Base-by-base conservation (phyloP, 805 yeast species). In the Ogataea siamensis region DNA sequence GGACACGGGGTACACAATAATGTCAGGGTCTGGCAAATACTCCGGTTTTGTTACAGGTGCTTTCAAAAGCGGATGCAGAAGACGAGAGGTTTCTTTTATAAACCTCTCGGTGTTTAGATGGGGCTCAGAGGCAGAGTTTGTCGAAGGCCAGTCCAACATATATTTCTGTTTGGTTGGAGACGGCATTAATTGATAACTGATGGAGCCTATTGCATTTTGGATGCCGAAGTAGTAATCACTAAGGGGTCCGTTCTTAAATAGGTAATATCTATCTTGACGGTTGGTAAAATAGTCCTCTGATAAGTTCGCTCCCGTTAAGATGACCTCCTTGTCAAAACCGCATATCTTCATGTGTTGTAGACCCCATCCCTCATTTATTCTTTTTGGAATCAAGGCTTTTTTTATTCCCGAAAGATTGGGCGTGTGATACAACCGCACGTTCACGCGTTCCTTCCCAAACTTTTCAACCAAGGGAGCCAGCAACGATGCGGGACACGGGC, bases 291-390 rank as follows among this genome's bases (percentile, higher is more conserved):
- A 93, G 63, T 93, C 99, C 24, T 75, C 68, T 0, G 96, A 87
- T 32, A 93, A 68, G 55, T 93, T 93, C 2, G 99, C 99, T 5
- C 98, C 99, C 12, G 85, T 76, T 21, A 93, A 69, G 13, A 93
- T 74, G 28, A 93, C 78, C 55, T 89, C 96, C 53, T 87, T 78
- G 59, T 93, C 99, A 53, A 89, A 80, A 2, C 99, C 99, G 59
- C 93, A 93, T 19, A 93, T 73, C 59, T 93, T 93, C 98, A 93
- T 93, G 57, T 93, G 99, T 60, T 93, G 99, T 35, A 93, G 71
- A 0, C 99, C 99, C 64, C 73, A 76, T 3, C 94, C 89, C 64
- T 93, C 99, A 60, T 89, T 88, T 46, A 91, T 70, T 46, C 99
- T 72, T 42, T 74, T 81, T 0, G 99, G 99, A 3, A 87, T 70